Conservation (phyloP, 2,329 filamentous ascomycete genomes). For the Akanthomyces dipterigenus region DNA sequence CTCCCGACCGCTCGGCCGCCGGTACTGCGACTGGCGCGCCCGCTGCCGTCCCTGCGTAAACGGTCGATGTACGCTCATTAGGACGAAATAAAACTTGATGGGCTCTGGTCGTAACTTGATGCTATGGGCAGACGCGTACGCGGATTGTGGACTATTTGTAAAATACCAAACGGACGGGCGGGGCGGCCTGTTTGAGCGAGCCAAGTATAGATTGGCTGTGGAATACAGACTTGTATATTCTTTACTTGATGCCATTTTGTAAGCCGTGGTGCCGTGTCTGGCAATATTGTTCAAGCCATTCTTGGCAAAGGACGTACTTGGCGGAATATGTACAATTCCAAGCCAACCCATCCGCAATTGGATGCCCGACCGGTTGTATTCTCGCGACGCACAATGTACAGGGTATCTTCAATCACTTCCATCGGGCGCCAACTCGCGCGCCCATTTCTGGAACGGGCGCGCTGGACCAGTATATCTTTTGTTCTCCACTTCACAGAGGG, state of each 20-base stretch:
- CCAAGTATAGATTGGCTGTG: background rate
- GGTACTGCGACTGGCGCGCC: background rate
- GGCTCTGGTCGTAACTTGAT: background rate
- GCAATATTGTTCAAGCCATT: background rate
- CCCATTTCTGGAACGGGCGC: background rate
- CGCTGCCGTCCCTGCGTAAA: constrained; percentile 1
- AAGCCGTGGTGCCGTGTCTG: background rate
- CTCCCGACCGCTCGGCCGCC: constrained; percentile 18
- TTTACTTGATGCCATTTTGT: background rate
- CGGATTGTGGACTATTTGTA: background rate
- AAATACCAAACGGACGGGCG: background rate
- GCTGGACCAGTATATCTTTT: no score
- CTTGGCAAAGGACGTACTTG: background rate
- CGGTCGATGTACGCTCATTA: background rate
- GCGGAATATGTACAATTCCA: background rate
- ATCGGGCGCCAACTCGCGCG: background rate
- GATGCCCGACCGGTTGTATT: no score
- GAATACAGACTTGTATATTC: background rate
- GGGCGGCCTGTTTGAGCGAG: background rate
- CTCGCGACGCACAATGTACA: background rate
- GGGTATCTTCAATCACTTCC: constrained; percentile 3
- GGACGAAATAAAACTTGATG: background rate
- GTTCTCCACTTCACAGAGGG: background rate
- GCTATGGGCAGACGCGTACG: background rate
- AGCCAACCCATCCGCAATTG: background rate